These are phyloP conservation scores for Phoenix roebelenii DNA, from an alignment of 176 grass and related monocot genomes.

Conservation along the genomic window DNA sequence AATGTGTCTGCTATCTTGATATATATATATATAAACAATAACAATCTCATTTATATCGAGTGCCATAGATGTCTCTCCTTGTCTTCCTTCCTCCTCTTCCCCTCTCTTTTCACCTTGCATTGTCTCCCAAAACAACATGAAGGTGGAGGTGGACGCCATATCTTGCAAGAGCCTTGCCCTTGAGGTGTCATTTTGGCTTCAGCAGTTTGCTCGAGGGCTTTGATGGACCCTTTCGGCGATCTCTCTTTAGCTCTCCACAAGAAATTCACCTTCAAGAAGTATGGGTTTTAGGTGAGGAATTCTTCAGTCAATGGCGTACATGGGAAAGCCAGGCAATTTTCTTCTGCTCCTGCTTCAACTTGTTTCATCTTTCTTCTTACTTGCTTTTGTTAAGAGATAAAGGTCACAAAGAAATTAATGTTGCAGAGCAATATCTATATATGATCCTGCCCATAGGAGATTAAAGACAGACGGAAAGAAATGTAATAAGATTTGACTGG, in stretches of 20 bases:
- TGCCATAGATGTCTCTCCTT: not conserved
- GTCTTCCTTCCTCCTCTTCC: not conserved
- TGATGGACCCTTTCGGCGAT: not conserved
- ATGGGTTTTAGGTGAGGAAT: slow-evolving; percentile 22
- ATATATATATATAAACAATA: no score
- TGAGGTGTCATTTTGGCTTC: no score
- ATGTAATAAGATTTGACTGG: no score
- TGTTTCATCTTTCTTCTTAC: slow-evolving; percentile 59
- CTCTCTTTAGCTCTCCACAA: not conserved
- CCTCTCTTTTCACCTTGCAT: not conserved
- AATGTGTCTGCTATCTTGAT: no score
- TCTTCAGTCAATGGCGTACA: slow-evolving; percentile 62
- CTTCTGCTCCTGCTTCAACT: slow-evolving; percentile 23
- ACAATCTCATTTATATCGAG: slow-evolving; percentile 14
- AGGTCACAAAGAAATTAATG: not conserved
- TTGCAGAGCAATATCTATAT: no score
- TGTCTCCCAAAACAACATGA: slow-evolving; percentile 7
- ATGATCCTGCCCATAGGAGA: no score
- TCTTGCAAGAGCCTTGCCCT: slow-evolving; percentile 7
- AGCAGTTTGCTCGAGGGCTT: not conserved
- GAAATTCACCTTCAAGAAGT: slow-evolving; percentile 5
- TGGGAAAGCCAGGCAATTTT: slow-evolving; percentile 95
- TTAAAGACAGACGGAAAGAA: no score
- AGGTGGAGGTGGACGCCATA: slow-evolving; percentile 16
- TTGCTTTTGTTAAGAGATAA: slow-evolving; percentile 24